Conservation (phyloP, 306 rosid species). For the Cyclanthera cordifolia region DNA sequence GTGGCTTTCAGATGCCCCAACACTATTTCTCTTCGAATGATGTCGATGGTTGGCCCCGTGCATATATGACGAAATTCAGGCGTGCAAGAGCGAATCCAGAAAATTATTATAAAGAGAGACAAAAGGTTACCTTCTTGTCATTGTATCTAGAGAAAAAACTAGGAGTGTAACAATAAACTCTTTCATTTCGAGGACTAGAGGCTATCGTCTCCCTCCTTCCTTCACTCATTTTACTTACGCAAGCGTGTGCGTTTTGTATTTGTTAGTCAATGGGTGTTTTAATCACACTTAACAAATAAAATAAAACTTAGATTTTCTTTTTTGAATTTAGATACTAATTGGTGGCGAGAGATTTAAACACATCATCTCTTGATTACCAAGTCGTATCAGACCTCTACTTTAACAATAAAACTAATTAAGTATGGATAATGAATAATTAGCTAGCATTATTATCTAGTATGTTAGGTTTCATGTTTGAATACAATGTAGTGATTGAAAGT, state of each 20-base stretch:
- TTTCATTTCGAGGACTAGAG: too few species aligned
- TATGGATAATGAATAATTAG: neutral
- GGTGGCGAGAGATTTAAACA: too few species aligned
- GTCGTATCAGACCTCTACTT: too few species aligned
- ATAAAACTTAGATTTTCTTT: too few species aligned
- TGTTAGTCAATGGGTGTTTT: too few species aligned
- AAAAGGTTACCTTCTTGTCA: neutral
- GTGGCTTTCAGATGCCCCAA: conserved; percentile 2
- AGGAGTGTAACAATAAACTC: neutral
- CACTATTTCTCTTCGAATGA: neutral
- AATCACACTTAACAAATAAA: too few species aligned
- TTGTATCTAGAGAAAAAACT: neutral
- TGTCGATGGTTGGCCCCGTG: neutral
- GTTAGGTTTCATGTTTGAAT: neutral
- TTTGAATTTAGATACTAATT: too few species aligned
- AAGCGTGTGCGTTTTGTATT: too few species aligned
- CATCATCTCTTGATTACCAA: too few species aligned
- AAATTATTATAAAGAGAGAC: neutral
- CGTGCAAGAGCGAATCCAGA: neutral
- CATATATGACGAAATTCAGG: neutral
- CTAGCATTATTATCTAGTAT: neutral
- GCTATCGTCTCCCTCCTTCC: too few species aligned
- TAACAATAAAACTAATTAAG: too few species aligned
- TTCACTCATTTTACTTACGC: too few species aligned
- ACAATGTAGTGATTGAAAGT: neutral